Conservation (phyloP, 176 grass and related monocot species). For the Hyparrhenia diplandra region DNA sequence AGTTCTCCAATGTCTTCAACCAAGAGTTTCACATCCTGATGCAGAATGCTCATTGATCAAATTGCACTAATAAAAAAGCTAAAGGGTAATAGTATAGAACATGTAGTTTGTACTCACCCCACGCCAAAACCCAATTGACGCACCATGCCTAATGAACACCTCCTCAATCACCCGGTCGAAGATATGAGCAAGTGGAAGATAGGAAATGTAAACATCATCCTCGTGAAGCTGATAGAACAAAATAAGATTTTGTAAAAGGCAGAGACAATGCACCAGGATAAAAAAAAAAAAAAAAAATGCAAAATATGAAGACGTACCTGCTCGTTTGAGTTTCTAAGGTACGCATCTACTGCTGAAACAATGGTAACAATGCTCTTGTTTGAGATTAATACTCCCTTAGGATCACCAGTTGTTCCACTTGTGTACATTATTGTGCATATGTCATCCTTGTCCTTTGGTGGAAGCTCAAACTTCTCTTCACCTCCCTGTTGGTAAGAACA, state of each 20-base stretch:
- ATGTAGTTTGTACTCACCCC: conserved; percentile 51
- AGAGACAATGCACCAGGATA: background rate
- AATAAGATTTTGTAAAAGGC: conserved; percentile 16
- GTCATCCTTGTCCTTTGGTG: conserved; percentile 64
- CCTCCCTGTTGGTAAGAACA: conserved; percentile 45
- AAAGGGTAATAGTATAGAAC: background rate
- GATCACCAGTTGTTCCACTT: conserved; percentile 95
- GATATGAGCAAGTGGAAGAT: conserved; percentile 92
- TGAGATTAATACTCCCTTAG: conserved; percentile 87
- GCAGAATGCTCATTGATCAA: conserved; percentile 23
- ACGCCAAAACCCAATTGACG: conserved; percentile 96
- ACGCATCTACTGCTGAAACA: conserved; percentile 54
- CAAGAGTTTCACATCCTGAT: conserved; percentile 89
- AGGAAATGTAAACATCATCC: conserved; percentile 79
- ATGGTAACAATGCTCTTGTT: conserved; percentile 87
- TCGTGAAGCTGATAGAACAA: conserved; percentile 46
- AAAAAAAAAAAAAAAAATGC: background rate
- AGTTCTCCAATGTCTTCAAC: conserved; percentile 94
- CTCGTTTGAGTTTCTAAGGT: conserved; percentile 56
- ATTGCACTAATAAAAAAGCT: background rate
- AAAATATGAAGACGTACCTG: conserved; percentile 34
- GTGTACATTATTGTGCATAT: conserved; percentile 99
- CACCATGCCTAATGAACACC: conserved; percentile 79
- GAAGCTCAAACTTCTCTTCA: conserved; percentile 74
- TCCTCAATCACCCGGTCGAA: conserved; percentile 95